Conservation (phyloP, 345 rosid species). For the Pugionium cornutum region DNA sequence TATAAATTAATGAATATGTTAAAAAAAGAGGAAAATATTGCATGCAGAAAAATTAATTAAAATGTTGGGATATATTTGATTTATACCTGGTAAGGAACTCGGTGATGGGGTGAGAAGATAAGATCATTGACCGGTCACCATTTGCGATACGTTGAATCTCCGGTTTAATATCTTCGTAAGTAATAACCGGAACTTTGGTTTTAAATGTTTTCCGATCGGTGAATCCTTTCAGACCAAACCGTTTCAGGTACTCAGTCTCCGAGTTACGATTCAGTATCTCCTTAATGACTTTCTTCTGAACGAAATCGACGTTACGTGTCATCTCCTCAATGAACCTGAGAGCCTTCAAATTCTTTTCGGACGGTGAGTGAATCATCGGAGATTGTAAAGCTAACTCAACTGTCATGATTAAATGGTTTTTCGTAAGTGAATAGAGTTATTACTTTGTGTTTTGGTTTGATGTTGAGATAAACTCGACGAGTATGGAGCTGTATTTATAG, state of each 20-base stretch:
- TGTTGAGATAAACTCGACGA: conserved; percentile 7
- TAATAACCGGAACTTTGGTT: conserved; percentile 55
- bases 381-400: conserved; percentile 51
- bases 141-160: conserved; percentile 73
- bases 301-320: conserved; percentile 50
- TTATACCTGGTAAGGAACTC: conserved; percentile 81
- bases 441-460: conserved; percentile 1
- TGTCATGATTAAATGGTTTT: conserved; percentile 45
- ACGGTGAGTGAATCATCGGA: conserved; percentile 41
- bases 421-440: too few relatives aligned
- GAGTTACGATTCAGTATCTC: conserved; percentile 61
- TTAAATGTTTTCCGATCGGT: conserved; percentile 56
- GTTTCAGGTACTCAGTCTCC: conserved; percentile 58
- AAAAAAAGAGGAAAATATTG: too few relatives aligned
- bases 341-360: conserved; percentile 58
- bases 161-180: conserved; percentile 69
- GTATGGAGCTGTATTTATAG: conserved; percentile 27
- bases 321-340: conserved; percentile 65
- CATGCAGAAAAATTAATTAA: too few relatives aligned
- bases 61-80: too few relatives aligned
- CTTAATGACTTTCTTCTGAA: conserved; percentile 53
- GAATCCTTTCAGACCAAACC: conserved; percentile 53
- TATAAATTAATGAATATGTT: too few relatives aligned
- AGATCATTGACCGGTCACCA: conserved; percentile 68
- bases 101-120: conserved; percentile 61